Evolutionary conservation across 345 rosid species (phyloP).

Genomic region (Pelargonium nanum): DNA sequence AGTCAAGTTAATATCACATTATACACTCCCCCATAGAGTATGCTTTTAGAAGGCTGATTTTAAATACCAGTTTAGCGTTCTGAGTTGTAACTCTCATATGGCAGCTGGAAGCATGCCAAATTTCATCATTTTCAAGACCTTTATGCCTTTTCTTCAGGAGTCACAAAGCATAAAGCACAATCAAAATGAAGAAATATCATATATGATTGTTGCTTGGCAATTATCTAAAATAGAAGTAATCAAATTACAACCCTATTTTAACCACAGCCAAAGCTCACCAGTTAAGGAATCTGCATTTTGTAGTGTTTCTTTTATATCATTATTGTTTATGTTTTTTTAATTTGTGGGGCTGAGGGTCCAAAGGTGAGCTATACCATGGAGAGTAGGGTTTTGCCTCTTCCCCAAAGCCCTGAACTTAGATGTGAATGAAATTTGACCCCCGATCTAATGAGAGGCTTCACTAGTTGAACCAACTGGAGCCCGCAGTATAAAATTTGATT

Average conservation of each 20-base stretch:
- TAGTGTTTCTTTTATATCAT: too few relatives aligned
- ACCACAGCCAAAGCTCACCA: background rate
- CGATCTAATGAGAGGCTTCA: background rate
- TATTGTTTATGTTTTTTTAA: too few relatives aligned
- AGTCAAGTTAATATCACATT: background rate
- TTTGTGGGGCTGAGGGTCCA: too few relatives aligned
- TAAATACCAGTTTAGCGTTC: background rate
- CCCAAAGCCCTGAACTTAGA: too few relatives aligned
- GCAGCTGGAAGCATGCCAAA: background rate
- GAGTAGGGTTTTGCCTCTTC: too few relatives aligned
- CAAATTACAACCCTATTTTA: background rate
- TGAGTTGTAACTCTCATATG: background rate
- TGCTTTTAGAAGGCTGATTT: background rate
- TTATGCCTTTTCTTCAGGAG: too few relatives aligned
- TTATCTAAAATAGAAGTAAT: background rate
- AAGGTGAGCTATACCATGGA: background rate
- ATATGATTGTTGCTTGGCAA: background rate
- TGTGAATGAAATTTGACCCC: background rate
- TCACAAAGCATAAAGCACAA: background rate
- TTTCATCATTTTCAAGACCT: too few relatives aligned
- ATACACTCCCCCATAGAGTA: background rate
- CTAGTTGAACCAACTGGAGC: background rate
- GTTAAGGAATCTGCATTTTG: background rate
- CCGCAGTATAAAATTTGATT: background rate
- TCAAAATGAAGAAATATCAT: background rate